phyloP scores from a whole-genome alignment of 768 basidiomycete genomes.

The Boletus pseudo-olivaceus region DNA sequence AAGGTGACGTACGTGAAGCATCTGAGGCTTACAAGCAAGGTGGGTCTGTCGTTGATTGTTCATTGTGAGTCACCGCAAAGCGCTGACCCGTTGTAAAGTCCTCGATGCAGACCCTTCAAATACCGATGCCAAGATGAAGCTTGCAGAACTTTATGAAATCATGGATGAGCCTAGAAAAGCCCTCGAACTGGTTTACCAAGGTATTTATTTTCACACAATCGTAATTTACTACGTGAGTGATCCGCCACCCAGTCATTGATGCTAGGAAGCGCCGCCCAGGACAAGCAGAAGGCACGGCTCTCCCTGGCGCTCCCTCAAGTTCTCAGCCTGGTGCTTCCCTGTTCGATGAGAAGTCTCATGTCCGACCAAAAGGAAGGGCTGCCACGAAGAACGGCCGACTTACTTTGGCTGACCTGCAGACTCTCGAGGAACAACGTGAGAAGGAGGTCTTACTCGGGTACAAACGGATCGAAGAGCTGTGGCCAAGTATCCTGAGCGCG shows the following conservation, averaged over 20 bases:
- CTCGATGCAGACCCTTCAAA: constrained; percentile 68
- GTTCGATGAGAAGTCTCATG: constrained; percentile 52
- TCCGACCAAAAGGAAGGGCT: constrained; percentile 34
- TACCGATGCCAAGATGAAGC: constrained; percentile 81
- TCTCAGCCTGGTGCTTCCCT: constrained; percentile 44
- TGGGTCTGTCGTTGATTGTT: constrained; percentile 31
- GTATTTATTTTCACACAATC: constrained; percentile 35
- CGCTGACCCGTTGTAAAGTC: constrained; percentile 46
- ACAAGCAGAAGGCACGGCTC: constrained; percentile 9
- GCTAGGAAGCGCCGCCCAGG: constrained; percentile 47
- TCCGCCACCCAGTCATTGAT: constrained; percentile 52
- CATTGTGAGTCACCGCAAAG: not conserved
- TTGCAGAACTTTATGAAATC: constrained; percentile 88
- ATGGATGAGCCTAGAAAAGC: constrained; percentile 36
- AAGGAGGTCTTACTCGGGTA: constrained; percentile 59
- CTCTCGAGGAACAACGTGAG: constrained; percentile 65
- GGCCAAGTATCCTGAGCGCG: constrained; percentile 48
- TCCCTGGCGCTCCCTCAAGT: constrained; percentile 10
- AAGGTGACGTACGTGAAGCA: constrained; percentile 72
- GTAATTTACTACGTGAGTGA: constrained; percentile 41
- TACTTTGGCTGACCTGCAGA: constrained; percentile 54
- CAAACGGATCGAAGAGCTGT: constrained; percentile 55
- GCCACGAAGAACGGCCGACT: constrained; percentile 40
- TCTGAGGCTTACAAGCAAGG: constrained; percentile 82
- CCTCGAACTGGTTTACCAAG: constrained; percentile 37